Evolutionary conservation across 2,329 filamentous ascomycete species (phyloP).

Genomic region (Lachnellula subtilissima): DNA sequence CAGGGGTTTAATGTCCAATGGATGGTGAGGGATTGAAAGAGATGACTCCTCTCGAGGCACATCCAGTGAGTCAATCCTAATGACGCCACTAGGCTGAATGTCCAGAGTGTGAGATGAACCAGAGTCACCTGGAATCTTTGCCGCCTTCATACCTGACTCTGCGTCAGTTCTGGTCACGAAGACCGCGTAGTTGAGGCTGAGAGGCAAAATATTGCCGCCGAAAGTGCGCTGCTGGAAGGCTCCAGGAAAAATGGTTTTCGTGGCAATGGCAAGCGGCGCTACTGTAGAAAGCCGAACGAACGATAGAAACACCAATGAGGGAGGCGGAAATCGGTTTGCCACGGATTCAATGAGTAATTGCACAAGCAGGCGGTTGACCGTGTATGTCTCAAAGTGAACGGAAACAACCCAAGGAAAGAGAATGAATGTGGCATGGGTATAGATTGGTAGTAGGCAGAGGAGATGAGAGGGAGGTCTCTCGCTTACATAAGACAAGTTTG

Average conservation of each 20-base stretch:
- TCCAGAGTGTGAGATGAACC: slow-evolving; percentile 7
- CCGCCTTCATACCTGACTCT: slow-evolving; percentile 15
- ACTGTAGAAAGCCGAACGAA: background rate
- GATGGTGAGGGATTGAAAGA: slow-evolving; percentile 68
- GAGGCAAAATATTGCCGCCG: background rate
- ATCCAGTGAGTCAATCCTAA: slow-evolving; percentile 23
- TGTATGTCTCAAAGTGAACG: no score
- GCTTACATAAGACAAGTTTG: background rate
- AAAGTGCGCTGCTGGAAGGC: background rate
- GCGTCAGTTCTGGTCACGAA: background rate
- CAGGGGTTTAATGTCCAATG: slow-evolving; percentile 76
- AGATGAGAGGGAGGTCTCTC: background rate
- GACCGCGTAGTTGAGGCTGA: background rate
- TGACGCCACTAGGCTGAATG: slow-evolving; percentile 16
- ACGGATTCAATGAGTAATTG: no score
- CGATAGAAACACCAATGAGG: background rate
- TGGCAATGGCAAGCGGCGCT: background rate
- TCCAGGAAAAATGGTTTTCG: background rate
- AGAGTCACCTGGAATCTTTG: slow-evolving; percentile 14
- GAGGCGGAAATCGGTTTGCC: background rate
- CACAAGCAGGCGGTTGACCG: no score
- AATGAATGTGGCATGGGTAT: no score
- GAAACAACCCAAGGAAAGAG: no score
- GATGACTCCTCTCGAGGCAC: slow-evolving; percentile 35
- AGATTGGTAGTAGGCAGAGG: no score